A percentile compares a stretch with the other conserved stretches of the same genome.
These are phyloP conservation scores for Cercophora sp. DNA, from an alignment of 495 filamentous ascomycete genomes.

Conservation along the genomic window DNA sequence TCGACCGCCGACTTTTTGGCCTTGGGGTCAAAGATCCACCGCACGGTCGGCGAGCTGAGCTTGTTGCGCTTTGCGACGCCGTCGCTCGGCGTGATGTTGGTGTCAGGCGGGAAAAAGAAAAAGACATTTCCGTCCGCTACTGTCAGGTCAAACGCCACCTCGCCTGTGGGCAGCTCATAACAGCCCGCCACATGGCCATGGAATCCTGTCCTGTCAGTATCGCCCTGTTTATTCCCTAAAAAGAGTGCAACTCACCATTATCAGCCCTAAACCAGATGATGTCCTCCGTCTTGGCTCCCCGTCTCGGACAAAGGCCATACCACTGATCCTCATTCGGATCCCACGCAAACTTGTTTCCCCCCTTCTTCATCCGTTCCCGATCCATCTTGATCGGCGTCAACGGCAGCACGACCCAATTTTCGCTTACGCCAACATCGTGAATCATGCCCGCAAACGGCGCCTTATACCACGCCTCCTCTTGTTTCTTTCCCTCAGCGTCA, in stretches of 20 bases:
- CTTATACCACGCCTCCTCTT: slow-evolving; percentile 45
- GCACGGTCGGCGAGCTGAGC: slow-evolving; percentile 46
- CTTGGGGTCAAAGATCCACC: slow-evolving; percentile 52
- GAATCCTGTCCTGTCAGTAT: slow-evolving; percentile 27
- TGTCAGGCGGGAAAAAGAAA: slow-evolving; percentile 52
- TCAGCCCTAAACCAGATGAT: slow-evolving; percentile 46
- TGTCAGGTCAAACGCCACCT: slow-evolving; percentile 52
- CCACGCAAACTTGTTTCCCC: slow-evolving; percentile 55
- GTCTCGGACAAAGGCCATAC: slow-evolving; percentile 47
- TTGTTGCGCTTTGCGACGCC: slow-evolving; percentile 29
- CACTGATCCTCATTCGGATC: slow-evolving; percentile 49
- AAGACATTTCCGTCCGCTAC: slow-evolving; percentile 55
- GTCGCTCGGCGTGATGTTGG: slow-evolving; percentile 21
- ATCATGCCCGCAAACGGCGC: slow-evolving; percentile 54
- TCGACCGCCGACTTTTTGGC: slow-evolving; percentile 22
- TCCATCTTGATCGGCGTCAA: slow-evolving; percentile 49
- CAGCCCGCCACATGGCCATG: slow-evolving; percentile 49
- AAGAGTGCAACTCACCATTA: slow-evolving; percentile 40
- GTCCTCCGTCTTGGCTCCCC: slow-evolving; percentile 45
- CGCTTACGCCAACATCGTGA: slow-evolving; percentile 50
- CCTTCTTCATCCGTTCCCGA: slow-evolving; percentile 49
- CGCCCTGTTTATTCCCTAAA: background rate
- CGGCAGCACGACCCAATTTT: slow-evolving; percentile 51
- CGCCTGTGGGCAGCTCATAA: slow-evolving; percentile 46
- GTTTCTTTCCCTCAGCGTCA: slow-evolving; percentile 37